These are phyloP conservation scores for Phytophthora fragariae DNA, from an alignment of 352 stramenopile genomes.

Conservation along the genomic window DNA sequence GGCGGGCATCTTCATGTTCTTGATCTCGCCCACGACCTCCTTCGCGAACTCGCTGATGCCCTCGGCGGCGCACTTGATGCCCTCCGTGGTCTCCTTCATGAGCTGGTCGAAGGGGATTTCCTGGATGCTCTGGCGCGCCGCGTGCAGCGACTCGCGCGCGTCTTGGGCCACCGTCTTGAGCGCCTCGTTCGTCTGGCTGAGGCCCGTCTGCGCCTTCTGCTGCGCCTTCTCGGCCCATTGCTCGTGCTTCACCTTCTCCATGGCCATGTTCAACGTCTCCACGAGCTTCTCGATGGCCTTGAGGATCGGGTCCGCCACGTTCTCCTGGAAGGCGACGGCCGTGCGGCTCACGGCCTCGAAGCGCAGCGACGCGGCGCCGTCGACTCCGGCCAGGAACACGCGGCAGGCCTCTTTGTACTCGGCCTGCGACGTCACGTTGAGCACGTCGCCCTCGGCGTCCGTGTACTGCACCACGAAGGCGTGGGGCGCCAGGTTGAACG, in stretches of 20 bases:
- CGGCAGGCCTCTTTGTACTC: constrained; percentile 74
- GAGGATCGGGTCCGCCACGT: constrained; percentile 80
- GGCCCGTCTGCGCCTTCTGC: constrained; percentile 55
- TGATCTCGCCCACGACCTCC: constrained; percentile 79
- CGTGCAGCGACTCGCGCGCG: constrained; percentile 60
- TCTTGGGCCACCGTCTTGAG: constrained; percentile 66
- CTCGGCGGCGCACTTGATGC: constrained; percentile 80
- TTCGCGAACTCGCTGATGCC: constrained; percentile 81
- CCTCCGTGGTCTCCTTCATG: constrained; percentile 79
- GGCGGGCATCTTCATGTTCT: constrained; percentile 50
- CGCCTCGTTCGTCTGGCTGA: constrained; percentile 71
- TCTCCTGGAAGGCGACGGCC: constrained; percentile 78
- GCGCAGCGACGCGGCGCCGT: constrained; percentile 61
- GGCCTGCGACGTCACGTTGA: constrained; percentile 74
- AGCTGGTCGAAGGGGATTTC: constrained; percentile 88
- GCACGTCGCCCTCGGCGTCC: constrained; percentile 73
- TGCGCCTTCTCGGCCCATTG: constrained; percentile 72
- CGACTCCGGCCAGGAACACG: constrained; percentile 51
- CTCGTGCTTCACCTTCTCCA: constrained; percentile 87
- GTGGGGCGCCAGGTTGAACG: constrained; percentile 55
- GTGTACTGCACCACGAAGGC: constrained; percentile 86
- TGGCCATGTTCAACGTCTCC: constrained; percentile 75
- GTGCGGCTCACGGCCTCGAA: constrained; percentile 71
- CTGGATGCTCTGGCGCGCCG: constrained; percentile 65
- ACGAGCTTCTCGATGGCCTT: constrained; percentile 87